Base-by-base conservation (phyloP, 83 land plant genomes). In the Diphasiastrum complanatum region DNA sequence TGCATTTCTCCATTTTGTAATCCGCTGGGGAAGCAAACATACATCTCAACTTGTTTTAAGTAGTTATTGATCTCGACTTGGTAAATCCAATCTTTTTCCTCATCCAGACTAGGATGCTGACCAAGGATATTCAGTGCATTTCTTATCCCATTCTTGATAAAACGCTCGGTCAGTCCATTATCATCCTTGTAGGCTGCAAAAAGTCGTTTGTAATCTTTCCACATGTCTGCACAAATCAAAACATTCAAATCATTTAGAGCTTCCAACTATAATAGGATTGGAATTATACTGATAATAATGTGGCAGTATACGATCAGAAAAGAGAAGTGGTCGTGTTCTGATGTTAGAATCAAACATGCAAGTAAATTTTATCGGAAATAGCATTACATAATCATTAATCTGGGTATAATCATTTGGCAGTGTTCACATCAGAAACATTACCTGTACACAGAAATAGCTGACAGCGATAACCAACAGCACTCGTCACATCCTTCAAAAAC, bases 71-170 rank as follows among this genome's bases (percentile, higher is more conserved):
- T 57, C 47, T 61, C 63, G 12, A 77, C 77, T 25, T 77, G 72
- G 54, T 77, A 72, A 16, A 19, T 19, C 77, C 77, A 72, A 18
- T 70, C 27, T n/a, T 35, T 31, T 45, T 51, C 51, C 27, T 65
- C 70, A n/a, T 63, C n/a, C 12, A 52, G 28, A 2, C 37, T 36
- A 2, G 52, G 33, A 28, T 43, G 19, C 68, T 62, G 47, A 33
- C 72, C 77, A n/a, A 77, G 60, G 18, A 63, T 32, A 0, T 47
- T 38, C 20, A 77, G 67, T 0, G 71, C 80, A 40, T 65, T 55
- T 33, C 63, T 54, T 67, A 77, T 67, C 10, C 77, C 72, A 64
- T 73, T 63, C 64, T 77, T 77, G 34, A 77, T 72, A 40, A 77
- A 72, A 3, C 51, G 29, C 64, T 67, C 80, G 2, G 72, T 72